A percentile compares a stretch with the other conserved stretches of the same genome.
These are phyloP conservation scores for Hemerocallis citrina DNA, from an alignment of 106 monocot genomes.

Conservation along the genomic window DNA sequence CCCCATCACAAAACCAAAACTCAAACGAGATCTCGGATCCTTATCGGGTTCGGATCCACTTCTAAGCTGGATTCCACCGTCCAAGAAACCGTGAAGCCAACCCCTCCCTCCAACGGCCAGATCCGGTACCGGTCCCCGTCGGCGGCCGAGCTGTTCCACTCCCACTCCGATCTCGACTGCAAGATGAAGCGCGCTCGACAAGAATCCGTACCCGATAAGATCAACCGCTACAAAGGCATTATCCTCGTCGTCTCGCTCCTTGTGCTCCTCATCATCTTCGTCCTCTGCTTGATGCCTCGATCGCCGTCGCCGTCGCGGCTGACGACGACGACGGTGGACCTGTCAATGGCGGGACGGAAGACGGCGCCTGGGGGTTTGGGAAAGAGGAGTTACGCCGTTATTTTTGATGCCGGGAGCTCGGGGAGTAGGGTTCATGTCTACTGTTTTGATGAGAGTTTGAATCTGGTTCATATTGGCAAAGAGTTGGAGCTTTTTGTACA, in stretches of 20 bases:
- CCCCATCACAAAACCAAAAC: not conserved
- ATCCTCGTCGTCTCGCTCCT: slow-evolving; percentile 48
- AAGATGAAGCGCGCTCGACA: slow-evolving; percentile 58
- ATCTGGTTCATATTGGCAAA: slow-evolving; percentile 64
- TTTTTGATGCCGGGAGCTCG: slow-evolving; percentile 89
- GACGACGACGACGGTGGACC: not conserved
- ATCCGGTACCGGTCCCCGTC: slow-evolving; percentile 78
- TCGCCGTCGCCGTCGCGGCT: slow-evolving; percentile 3
- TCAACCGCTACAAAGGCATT: slow-evolving; percentile 52
- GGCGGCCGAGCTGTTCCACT: slow-evolving; percentile 41
- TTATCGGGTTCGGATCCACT: not conserved
- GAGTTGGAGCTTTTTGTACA: slow-evolving; percentile 69
- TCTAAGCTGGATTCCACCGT: slow-evolving; percentile 2
- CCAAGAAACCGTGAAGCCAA: slow-evolving; percentile 1
- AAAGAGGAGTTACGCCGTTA: slow-evolving; percentile 61
- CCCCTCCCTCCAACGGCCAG: slow-evolving; percentile 32
- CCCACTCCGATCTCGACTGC: slow-evolving; percentile 26
- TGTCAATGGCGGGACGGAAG: slow-evolving; percentile 23
- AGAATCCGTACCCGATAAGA: slow-evolving; percentile 42
- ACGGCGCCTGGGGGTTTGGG: slow-evolving; percentile 14
- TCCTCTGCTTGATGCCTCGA: slow-evolving; percentile 66
- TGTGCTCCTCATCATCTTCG: slow-evolving; percentile 50
- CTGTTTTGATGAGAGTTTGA: slow-evolving; percentile 52
- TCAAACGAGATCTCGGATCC: slow-evolving; percentile 3
- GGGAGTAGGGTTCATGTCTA: slow-evolving; percentile 90